Base-by-base conservation (phyloP, 371 early-diverging fungal genomes). In the Mortierella sp. region DNA sequence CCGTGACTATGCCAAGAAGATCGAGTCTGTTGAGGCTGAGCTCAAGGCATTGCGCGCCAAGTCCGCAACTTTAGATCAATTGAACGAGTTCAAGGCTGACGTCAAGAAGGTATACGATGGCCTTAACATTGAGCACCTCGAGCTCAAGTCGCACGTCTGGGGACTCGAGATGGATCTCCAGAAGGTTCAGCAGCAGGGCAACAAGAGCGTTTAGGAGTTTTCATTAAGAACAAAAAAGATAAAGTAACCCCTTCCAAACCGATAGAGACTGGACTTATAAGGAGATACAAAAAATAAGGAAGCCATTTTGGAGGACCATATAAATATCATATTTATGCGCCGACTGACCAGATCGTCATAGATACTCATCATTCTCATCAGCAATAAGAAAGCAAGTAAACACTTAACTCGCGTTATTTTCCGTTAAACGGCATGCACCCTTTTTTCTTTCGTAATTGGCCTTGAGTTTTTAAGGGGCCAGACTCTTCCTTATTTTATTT, bases 141-240 rank as follows among this genome's bases (percentile, higher is more conserved):
- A 93, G 77, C 86, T 93, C 69, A 93, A 93, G 81, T 91, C 92
- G 10, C 93, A 92, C 67, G 90, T 93, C 20, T 93, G 93, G 93
- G 92, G 92, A 64, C 83, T 93, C 70, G 93, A 88, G 76, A 87
- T 87, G 83, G 88, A 88, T 55, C 83, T 88, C 26, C 79, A 78
- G 85, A 87, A 70, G 70, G 75, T 71, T 75, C 84, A 78, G 55
- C 72, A 86, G 62, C 66, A 71, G 77, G 72, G 63, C 3, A 10
- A 10, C 66, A 85, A 83, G 64, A 70, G 22, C 62, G 83, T 54
- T 70, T 83, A 71, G 61, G 55, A 55, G 55, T 55, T 26, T 26
- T 24, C 10, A 55, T 24, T 26, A 55, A 18, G 22, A 55, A 28
- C 10, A 55, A 26, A 26, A 24, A 28, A 55, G 18, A 26, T 10